Percentiles rank a stretch among this genome's conserved stretches.
phyloP scores from a whole-genome alignment of 768 basidiomycete genomes.

The Pluteus cervinus region DNA sequence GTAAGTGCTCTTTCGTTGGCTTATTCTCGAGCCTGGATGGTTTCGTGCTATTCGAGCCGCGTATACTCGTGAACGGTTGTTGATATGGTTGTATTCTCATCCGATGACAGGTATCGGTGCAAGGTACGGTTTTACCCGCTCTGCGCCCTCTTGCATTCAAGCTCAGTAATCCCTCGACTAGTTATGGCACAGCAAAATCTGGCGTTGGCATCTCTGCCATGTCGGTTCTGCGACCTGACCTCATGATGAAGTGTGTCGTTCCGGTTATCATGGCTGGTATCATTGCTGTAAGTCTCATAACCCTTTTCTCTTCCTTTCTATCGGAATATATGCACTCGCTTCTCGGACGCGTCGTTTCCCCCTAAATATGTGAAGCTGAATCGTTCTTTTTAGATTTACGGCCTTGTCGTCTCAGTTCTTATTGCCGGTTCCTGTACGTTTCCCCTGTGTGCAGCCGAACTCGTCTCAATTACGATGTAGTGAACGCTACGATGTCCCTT shows the following conservation, averaged over 20 bases:
- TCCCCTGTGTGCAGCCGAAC: neutral
- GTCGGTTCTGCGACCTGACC: constrained; percentile 94
- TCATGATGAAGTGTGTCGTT: constrained; percentile 97
- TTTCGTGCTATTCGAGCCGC: neutral
- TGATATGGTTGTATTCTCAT: constrained; percentile 4
- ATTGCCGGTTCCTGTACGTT: constrained; percentile 79
- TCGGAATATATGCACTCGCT: constrained; percentile 4
- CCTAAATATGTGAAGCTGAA: neutral
- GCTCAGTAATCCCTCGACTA: constrained; percentile 20
- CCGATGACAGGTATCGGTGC: constrained; percentile 77
- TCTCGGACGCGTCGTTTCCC: constrained; percentile 3
- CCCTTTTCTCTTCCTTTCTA: constrained; percentile 6
- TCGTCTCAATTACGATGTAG: constrained; percentile 31
- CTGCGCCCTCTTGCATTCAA: constrained; percentile 10
- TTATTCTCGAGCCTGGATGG: neutral
- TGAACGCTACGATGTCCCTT: constrained; percentile 74
- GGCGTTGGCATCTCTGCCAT: constrained; percentile 97
- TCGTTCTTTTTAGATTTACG: constrained; percentile 66
- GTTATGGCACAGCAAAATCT: constrained; percentile 99
- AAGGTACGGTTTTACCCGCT: constrained; percentile 45
- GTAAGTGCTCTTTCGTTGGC: constrained; percentile 42
- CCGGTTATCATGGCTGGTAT: constrained; percentile 99
- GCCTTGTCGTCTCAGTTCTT: constrained; percentile 97
- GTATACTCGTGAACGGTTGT: constrained; percentile 1
- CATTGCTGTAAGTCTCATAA: constrained; percentile 85